Base-by-base conservation (phyloP, 495 filamentous ascomycete genomes). In the Aspergillus incahuasiensis region DNA sequence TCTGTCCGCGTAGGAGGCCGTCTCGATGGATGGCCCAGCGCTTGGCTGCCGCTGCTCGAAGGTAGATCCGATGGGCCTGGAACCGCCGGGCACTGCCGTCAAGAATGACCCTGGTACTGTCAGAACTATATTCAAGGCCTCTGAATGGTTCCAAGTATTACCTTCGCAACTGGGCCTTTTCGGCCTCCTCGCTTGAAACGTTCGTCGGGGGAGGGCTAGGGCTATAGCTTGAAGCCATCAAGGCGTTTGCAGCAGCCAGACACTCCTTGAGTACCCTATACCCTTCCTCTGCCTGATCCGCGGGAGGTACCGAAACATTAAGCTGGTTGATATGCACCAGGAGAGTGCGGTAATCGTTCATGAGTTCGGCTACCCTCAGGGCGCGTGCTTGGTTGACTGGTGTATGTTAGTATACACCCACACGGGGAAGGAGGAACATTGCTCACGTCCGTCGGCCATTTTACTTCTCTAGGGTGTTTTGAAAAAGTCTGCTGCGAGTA, bases 351-450 rank as follows among this genome's bases (percentile, higher is more conserved):
- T 91, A 96, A 73, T 95, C 91, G 63, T 81, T 80, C 62, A 95
- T 87, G 55, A 95, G 76, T 69, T 95, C 88, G 66, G 87, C 84
- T 65, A 96, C 82, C 67, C 91, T 85, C 64, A 84, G 76, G 56
- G 87, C 86, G 66, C 91, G 87, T 63, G 85, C 86, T 61, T 91
- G 82, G 72, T 96, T 95, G 57, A 95, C 91, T 96, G 67, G 21
- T 28, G 19, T 38, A 7, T 19, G 8, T 51, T 42, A 46, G 34
- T 52, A 48, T 48, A 18, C n/a, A 18, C 15, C 32, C 24, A 18
- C 6, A 43, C 18, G 13, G 21, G 35, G 32, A 20, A 54, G 19
- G 40, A 43, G 30, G 19, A 45, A 62, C 20, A 57, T 30, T 61
- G 65, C 81, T 78, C 72, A 85, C 82, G 69, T 70, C 82, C 82